These are phyloP conservation scores for Metschnikowia amazonensis DNA, from an alignment of 805 yeast species.

Conservation along the genomic window DNA sequence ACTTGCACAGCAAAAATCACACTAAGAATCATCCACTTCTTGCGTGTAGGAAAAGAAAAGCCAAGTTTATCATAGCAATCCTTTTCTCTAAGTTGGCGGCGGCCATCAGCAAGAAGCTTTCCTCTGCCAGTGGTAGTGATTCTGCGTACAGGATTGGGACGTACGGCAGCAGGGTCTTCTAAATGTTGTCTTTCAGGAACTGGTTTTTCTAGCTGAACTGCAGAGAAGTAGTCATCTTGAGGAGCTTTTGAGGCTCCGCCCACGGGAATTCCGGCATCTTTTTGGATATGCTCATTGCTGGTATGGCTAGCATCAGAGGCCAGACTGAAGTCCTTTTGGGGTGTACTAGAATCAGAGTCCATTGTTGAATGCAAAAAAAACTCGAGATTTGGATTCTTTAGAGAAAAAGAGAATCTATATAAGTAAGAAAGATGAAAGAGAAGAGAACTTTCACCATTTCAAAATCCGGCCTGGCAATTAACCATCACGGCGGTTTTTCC, in stretches of 20 bases:
- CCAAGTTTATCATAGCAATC: constrained; percentile 38
- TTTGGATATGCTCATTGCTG: background rate
- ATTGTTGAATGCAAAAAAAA: background rate
- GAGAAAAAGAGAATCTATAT: background rate
- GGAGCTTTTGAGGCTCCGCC: background rate
- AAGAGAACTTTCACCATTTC: background rate
- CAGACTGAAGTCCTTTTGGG: constrained; percentile 1
- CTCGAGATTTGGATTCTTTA: background rate
- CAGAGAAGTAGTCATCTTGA: constrained; percentile 1
- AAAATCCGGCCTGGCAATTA: background rate
- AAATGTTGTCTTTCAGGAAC: constrained; percentile 3
- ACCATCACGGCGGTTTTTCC: constrained; percentile 2
- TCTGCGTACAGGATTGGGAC: constrained; percentile 8
- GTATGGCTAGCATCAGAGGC: background rate
- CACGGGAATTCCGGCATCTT: background rate
- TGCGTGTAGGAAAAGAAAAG: constrained; percentile 25
- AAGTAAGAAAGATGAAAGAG: background rate
- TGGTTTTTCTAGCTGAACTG: constrained; percentile 3
- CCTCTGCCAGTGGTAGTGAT: constrained; percentile 17
- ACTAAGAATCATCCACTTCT: constrained; percentile 36
- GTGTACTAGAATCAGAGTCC: constrained; percentile 1
- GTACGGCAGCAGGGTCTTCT: background rate
- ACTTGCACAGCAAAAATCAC: constrained; percentile 36
- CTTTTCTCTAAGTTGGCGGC: constrained; percentile 28
- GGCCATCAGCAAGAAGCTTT: constrained; percentile 22